Percentiles rank a stretch among this genome's conserved stretches.
Conservation (phyloP, 768 basidiomycete species). For the Mycena leptocephala region DNA sequence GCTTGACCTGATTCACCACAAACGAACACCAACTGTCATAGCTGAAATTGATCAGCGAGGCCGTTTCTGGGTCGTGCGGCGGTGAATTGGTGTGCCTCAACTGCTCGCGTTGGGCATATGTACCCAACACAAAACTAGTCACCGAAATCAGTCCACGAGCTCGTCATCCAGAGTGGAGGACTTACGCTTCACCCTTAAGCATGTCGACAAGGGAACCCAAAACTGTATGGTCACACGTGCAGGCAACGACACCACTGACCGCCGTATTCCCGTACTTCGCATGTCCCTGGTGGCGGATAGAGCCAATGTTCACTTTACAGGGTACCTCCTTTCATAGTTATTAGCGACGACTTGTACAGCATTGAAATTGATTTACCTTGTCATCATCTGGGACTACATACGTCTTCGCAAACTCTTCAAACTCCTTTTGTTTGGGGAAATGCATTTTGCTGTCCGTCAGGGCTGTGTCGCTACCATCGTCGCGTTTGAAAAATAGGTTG, state of each 20-base stretch:
- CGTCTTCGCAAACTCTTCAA: neutral
- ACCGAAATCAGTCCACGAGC: neutral
- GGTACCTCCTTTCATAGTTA: slow-evolving; percentile 2
- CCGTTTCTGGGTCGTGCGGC: neutral
- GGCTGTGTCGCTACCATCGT: slow-evolving; percentile 14
- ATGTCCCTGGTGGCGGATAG: slow-evolving; percentile 18
- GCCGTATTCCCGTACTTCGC: slow-evolving; percentile 20
- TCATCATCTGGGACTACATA: slow-evolving; percentile 9
- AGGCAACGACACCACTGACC: slow-evolving; percentile 4
- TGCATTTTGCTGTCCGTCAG: slow-evolving; percentile 25
- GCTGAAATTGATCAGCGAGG: neutral
- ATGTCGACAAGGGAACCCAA: slow-evolving; percentile 22
- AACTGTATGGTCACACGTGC: slow-evolving; percentile 21
- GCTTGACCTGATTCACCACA: neutral
- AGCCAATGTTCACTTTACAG: slow-evolving; percentile 17
- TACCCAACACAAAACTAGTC: slow-evolving; percentile 14
- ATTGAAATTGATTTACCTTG: neutral
- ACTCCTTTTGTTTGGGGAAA: slow-evolving; percentile 16
- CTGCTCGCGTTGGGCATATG: slow-evolving; percentile 15
- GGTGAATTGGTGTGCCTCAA: slow-evolving; percentile 15
- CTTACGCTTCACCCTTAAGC: slow-evolving; percentile 22
- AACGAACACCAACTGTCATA: slow-evolving; percentile 25
- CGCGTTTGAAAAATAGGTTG: slow-evolving; percentile 25
- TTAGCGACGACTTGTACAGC: neutral
- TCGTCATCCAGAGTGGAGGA: neutral